These are phyloP conservation scores for Russula earlei DNA, from an alignment of 768 basidiomycete species.

Conservation along the genomic window DNA sequence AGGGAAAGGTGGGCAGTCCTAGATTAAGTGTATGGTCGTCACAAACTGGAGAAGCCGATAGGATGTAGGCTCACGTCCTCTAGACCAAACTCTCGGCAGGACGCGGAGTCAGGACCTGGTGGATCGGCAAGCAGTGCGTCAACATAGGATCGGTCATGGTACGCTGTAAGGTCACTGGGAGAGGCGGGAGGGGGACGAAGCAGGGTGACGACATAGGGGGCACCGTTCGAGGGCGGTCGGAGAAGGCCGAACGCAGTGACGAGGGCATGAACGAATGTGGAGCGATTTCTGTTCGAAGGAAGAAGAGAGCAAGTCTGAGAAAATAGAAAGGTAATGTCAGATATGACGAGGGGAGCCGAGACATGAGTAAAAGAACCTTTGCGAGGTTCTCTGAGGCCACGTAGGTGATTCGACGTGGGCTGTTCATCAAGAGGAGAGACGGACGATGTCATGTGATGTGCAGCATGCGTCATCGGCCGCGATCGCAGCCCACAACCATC, in stretches of 20 bases:
- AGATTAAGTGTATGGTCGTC: neutral
- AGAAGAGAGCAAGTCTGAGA: constrained; percentile 25
- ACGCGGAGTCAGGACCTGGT: constrained; percentile 10
- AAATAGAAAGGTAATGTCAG: neutral
- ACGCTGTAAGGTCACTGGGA: constrained; percentile 6
- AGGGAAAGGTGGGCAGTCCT: constrained; percentile 81
- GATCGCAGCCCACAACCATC: no score
- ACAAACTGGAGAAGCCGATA: neutral
- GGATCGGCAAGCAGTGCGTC: constrained; percentile 6
- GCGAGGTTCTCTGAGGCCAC: constrained; percentile 50
- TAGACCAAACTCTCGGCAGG: constrained; percentile 41
- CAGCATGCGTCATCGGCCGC: no score
- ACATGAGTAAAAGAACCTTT: constrained; percentile 30
- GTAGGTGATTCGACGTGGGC: constrained; percentile 31
- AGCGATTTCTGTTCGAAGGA: constrained; percentile 25
- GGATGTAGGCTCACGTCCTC: constrained; percentile 47
- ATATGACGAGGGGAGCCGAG: neutral
- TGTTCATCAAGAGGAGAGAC: neutral
- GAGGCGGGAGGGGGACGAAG: constrained; percentile 9
- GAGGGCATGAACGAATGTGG: constrained; percentile 25
- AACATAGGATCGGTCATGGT: constrained; percentile 15
- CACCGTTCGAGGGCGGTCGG: neutral
- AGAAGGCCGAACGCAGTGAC: constrained; percentile 19
- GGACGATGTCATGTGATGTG: no score
- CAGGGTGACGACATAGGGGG: neutral